phyloP scores from a whole-genome alignment of 768 basidiomycete species.

The Tylopilus intermedius region DNA sequence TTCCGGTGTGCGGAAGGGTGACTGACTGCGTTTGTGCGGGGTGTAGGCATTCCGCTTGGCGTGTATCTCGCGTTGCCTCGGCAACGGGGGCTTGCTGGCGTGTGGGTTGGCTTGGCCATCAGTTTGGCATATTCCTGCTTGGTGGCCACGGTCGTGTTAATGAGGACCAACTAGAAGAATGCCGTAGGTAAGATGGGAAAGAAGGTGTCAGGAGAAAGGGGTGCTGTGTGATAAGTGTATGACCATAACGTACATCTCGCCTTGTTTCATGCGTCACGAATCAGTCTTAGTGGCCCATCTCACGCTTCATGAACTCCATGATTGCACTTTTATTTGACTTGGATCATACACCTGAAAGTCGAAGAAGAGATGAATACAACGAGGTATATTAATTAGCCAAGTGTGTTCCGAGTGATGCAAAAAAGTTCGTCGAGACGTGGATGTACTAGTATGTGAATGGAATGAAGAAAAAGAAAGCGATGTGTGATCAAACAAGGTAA shows the following conservation, averaged over 20 bases:
- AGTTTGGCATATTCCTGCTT: conserved; percentile 21
- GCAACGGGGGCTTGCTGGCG: conserved; percentile 23
- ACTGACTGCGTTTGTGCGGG: not conserved
- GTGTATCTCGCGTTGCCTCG: conserved; percentile 18
- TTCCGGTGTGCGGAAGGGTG: not conserved
- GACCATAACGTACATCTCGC: not conserved
- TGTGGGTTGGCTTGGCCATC: conserved; percentile 21
- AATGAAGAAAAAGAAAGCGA: conserved; percentile 15
- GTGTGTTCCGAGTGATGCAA: conserved; percentile 16
- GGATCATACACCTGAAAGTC: conserved; percentile 14
- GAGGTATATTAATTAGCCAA: conserved; percentile 10
- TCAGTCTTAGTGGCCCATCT: not conserved
- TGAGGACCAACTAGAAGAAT: conserved; percentile 17
- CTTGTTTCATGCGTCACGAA: not conserved
- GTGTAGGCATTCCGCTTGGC: conserved; percentile 32
- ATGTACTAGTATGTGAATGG: conserved; percentile 17
- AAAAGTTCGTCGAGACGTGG: conserved; percentile 13
- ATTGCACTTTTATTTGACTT: conserved; percentile 11
- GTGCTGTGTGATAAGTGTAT: not conserved
- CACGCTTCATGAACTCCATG: not conserved
- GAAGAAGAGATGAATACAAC: conserved; percentile 1
- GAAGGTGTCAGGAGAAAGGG: not conserved
- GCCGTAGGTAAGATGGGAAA: not conserved
- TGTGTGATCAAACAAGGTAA: conserved; percentile 1
- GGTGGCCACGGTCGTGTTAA: conserved; percentile 17